Percentiles rank a stretch among this genome's conserved stretches.
Evolutionary conservation across 495 filamentous ascomycete species (phyloP).

Genomic region (Amniculicola lignicola): DNA sequence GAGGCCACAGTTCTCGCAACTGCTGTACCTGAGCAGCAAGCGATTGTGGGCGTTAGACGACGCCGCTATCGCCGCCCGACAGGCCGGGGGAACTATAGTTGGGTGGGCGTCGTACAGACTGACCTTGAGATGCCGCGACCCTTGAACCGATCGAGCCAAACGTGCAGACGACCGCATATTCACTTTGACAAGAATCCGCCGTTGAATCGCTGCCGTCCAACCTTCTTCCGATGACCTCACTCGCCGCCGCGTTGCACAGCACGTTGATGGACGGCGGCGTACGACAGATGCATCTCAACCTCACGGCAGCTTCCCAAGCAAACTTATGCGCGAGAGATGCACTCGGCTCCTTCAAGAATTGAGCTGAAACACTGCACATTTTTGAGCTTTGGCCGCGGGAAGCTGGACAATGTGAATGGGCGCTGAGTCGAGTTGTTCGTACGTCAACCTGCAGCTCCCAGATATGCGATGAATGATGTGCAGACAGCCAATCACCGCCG

Average conservation of each 20-base stretch:
- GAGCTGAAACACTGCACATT: conserved; percentile 14
- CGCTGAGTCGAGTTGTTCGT: background rate
- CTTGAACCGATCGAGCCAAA: conserved; percentile 30
- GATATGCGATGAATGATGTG: conserved; percentile 1
- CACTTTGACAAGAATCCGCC: conserved; percentile 2
- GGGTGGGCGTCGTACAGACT: conserved; percentile 14
- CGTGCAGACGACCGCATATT: conserved; percentile 19
- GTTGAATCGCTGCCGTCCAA: background rate
- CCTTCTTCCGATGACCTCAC: conserved; percentile 7
- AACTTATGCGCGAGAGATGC: background rate
- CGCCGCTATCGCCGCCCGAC: conserved; percentile 15
- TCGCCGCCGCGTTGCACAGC: conserved; percentile 5
- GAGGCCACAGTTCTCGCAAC: background rate
- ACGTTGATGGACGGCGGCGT: conserved; percentile 2
- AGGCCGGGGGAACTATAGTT: background rate
- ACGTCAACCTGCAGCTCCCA: conserved; percentile 24
- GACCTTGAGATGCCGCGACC: conserved; percentile 23
- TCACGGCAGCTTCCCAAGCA: background rate
- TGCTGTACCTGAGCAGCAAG: conserved; percentile 25
- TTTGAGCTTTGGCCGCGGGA: background rate
- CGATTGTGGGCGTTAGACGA: conserved; percentile 11
- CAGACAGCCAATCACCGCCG: conserved; percentile 6
- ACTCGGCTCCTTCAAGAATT: background rate
- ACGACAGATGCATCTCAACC: background rate
- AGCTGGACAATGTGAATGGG: conserved; percentile 1